Percentiles rank a stretch among this genome's conserved stretches.
These are phyloP conservation scores for Cystobasidiaceae sp. DNA, from an alignment of 1,284 basidiomycete species.

Conservation along the genomic window DNA sequence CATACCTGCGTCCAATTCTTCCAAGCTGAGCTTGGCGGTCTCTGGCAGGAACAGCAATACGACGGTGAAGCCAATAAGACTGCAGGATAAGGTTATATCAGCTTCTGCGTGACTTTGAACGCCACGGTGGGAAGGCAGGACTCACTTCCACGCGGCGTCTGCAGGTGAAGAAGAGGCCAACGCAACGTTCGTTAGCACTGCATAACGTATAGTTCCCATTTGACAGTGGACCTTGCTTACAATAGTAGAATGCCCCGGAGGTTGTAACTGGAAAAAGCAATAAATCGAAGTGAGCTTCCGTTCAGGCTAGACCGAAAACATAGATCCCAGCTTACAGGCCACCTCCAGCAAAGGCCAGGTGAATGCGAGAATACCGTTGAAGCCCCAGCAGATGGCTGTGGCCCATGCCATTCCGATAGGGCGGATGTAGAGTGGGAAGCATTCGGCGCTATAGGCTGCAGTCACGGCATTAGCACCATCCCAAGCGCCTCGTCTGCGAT, in stretches of 20 bases:
- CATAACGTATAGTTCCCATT: not conserved
- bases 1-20: conserved; percentile 56
- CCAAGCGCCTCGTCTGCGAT: not conserved
- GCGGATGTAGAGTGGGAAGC: conserved; percentile 51
- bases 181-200: not conserved
- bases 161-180: not conserved
- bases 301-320: not conserved
- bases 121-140: not conserved
- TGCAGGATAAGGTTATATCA: conserved; percentile 48
- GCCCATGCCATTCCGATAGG: conserved; percentile 55
- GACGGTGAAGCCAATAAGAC: conserved; percentile 47
- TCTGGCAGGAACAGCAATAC: conserved; percentile 49
- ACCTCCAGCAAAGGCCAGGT: conserved; percentile 43
- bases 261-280: conserved; percentile 32
- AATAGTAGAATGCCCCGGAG: conserved; percentile 18
- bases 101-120: not conserved
- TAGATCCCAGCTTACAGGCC: conserved; percentile 38
- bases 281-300: not conserved
- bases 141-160: conserved; percentile 20
- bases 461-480: not conserved
- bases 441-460: conserved; percentile 50
- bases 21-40: conserved; percentile 50
- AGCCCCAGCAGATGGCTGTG: conserved; percentile 26
- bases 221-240: not conserved
- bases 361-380: conserved; percentile 34